phyloP scores from a whole-genome alignment of 1,284 basidiomycete genomes.

The Caloboletus firmus region DNA sequence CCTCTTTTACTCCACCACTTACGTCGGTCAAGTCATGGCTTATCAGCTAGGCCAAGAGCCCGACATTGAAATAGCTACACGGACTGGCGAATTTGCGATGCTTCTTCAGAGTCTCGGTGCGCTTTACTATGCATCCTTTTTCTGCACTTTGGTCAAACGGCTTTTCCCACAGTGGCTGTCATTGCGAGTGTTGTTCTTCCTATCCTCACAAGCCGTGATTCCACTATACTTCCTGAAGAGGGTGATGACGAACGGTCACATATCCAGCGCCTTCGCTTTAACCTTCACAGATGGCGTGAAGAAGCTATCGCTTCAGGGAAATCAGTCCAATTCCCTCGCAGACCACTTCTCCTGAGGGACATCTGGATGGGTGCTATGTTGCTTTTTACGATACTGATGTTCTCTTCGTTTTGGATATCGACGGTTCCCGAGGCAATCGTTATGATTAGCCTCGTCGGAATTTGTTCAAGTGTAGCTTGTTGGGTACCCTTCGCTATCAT shows the following conservation, averaged over 20 bases:
- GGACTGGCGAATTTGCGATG: slow-evolving; percentile 87
- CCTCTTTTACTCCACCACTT: slow-evolving; percentile 92
- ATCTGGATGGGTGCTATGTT: slow-evolving; percentile 88
- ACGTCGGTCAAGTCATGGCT: slow-evolving; percentile 89
- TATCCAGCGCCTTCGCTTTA: slow-evolving; percentile 60
- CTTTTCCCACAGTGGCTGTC: slow-evolving; percentile 69
- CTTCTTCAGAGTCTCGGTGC: slow-evolving; percentile 85
- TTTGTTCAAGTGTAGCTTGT: slow-evolving; percentile 93
- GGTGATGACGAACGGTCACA: slow-evolving; percentile 76
- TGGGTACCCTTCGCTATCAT: slow-evolving; percentile 92
- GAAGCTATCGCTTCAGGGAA: slow-evolving; percentile 75
- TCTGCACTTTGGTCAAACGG: slow-evolving; percentile 3
- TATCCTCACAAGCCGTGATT: slow-evolving; percentile 76
- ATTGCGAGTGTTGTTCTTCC: slow-evolving; percentile 82
- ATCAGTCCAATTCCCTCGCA: slow-evolving; percentile 73
- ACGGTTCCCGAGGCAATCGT: slow-evolving; percentile 74
- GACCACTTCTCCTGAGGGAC: slow-evolving; percentile 87
- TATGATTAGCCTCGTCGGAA: slow-evolving; percentile 82
- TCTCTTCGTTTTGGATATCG: slow-evolving; percentile 80
- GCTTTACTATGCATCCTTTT: slow-evolving; percentile 20
- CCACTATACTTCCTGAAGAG: slow-evolving; percentile 68
- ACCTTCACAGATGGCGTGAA: slow-evolving; percentile 78
- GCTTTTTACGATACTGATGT: slow-evolving; percentile 75
- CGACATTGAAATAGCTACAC: slow-evolving; percentile 77
- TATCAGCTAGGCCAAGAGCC: slow-evolving; percentile 71